A percentile compares a stretch with the other conserved stretches of the same genome.
Conservation (phyloP, 1,284 basidiomycete genomes). For the Trichosporon coremiiforme region DNA sequence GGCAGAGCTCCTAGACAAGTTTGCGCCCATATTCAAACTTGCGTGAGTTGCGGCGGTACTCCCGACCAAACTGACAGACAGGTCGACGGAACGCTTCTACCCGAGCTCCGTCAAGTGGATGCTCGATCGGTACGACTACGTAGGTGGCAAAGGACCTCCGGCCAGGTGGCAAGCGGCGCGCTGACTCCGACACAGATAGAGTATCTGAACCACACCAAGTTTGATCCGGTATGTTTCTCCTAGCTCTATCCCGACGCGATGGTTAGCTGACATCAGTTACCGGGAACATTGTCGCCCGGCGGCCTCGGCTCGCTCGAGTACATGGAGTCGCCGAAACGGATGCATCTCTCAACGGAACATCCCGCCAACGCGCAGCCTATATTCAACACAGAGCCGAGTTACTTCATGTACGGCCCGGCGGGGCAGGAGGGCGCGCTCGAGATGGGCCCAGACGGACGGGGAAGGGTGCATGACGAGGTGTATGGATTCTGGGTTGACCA, state of each 20-base stretch:
- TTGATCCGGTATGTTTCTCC: constrained; percentile 17
- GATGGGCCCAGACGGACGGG: constrained; percentile 36
- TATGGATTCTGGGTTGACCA: constrained; percentile 54
- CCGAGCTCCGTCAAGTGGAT: constrained; percentile 52
- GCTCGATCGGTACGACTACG: constrained; percentile 45
- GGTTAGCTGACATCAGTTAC: constrained; percentile 30
- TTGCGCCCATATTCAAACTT: constrained; percentile 51
- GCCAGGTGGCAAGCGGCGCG: too few relatives aligned
- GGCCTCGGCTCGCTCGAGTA: constrained; percentile 35
- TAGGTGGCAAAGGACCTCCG: not conserved
- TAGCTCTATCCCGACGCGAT: not conserved
- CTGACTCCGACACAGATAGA: constrained; percentile 28
- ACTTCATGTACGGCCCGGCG: constrained; percentile 48
- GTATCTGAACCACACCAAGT: constrained; percentile 29
- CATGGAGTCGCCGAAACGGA: not conserved
- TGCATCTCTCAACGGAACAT: constrained; percentile 11
- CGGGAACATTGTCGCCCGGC: constrained; percentile 30
- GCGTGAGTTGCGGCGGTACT: constrained; percentile 35
- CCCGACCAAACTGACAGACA: constrained; percentile 21
- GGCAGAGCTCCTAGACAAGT: constrained; percentile 41
- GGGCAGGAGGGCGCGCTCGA: constrained; percentile 36
- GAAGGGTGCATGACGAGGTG: constrained; percentile 42
- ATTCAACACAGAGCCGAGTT: constrained; percentile 34
- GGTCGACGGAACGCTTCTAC: constrained; percentile 45
- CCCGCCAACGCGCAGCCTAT: constrained; percentile 45